Evolutionary conservation across 768 basidiomycete genomes (phyloP), one percentile per base, ranked within the genome.

Genomic region (Mycena metata): DNA sequence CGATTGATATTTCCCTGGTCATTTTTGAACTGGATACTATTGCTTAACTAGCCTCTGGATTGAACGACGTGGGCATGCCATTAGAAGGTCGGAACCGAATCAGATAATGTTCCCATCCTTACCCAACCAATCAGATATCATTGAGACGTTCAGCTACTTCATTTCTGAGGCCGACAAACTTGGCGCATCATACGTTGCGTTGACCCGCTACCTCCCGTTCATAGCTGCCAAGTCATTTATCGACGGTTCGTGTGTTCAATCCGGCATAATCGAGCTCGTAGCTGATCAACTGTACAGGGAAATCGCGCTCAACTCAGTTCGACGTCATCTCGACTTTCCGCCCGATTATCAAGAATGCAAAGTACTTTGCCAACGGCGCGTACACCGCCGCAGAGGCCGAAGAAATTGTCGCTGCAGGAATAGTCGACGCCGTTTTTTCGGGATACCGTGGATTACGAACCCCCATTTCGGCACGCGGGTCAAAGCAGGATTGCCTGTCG

Each of bases 401-500:
- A 19, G 55, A 69, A 36, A 76, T 84, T n/a, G 66, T 85, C 19
- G 51, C 75, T 0, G 66, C 72, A 0, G 78, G 79, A 3, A 79
- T 81, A 47, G 70, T 81, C 16, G 83, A 83, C 68, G 83, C 74
- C 1, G 75, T 80, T 7, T 71, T 45, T 80, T 84, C 52, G 83
- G 83, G 2, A 69, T 79, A 63, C 69, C 75, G 51, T 83, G 75
- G 72, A 78, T 84, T 43, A 74, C 77, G 4, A 83, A 85, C 65
- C 82, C 83, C 2, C 83, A 84, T 68, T 64, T 84, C 24, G 77
- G 75, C 30, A 79, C 80, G 69, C 79, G 82, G 16, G 70, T 81
- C 9, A 51, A 56, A 67, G 77, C 50, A 78, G 79, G 15, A 78
- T 79, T 69, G 74, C 80, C 39, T 68, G 80, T 43, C 76, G 81